phyloP scores from a whole-genome alignment of 768 basidiomycete genomes.

The Boletus patriciae region DNA sequence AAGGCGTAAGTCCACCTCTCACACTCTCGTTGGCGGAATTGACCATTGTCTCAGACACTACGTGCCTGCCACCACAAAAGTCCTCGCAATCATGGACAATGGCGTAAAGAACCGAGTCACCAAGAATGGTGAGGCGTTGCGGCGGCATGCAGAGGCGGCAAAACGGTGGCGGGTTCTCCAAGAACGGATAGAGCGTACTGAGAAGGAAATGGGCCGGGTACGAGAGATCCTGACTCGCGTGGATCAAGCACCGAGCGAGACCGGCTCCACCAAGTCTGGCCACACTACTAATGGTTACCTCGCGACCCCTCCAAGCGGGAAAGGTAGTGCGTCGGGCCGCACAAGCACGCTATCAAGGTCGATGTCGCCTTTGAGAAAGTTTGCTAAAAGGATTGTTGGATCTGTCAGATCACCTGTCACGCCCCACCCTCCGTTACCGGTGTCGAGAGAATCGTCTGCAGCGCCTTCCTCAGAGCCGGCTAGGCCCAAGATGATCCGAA shows the following conservation, averaged over 20 bases:
- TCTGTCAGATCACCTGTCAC: constrained; percentile 39
- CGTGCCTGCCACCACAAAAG: constrained; percentile 89
- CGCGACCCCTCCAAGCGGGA: constrained; percentile 57
- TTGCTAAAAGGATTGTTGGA: constrained; percentile 70
- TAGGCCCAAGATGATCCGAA: constrained; percentile 39
- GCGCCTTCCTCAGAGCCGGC: constrained; percentile 57
- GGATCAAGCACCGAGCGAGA: constrained; percentile 62
- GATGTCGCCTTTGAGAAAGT: constrained; percentile 77
- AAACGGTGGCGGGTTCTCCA: constrained; percentile 80
- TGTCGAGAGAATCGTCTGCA: constrained; percentile 39
- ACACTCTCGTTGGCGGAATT: constrained; percentile 10
- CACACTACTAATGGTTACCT: constrained; percentile 58
- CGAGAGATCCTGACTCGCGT: constrained; percentile 54
- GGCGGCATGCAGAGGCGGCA: constrained; percentile 86
- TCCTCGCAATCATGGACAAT: constrained; percentile 90
- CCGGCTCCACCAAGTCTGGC: constrained; percentile 67
- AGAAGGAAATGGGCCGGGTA: constrained; percentile 75
- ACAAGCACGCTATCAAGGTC: constrained; percentile 59
- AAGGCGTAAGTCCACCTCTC: constrained; percentile 61
- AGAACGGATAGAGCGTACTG: constrained; percentile 78
- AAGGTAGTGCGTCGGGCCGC: constrained; percentile 43
- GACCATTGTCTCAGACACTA: constrained; percentile 65
- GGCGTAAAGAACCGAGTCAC: constrained; percentile 91
- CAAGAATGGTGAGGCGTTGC: constrained; percentile 93
- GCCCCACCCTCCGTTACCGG: constrained; percentile 47